Evolutionary conservation across 2,329 filamentous ascomycete genomes (phyloP).

Genomic region (Fusarium sarcochroum): DNA sequence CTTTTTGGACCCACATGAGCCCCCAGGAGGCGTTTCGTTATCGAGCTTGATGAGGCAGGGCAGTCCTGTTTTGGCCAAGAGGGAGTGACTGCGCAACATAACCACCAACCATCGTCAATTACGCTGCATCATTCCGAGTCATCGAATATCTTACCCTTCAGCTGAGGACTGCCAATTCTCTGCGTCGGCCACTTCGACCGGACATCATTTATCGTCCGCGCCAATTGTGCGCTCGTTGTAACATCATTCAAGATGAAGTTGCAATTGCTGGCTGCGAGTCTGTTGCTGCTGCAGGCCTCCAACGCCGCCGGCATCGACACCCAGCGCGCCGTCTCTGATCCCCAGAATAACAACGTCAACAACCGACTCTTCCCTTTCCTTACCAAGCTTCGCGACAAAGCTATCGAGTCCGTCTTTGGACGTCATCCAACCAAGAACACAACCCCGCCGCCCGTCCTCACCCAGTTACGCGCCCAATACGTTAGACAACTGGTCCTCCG

Average conservation of each 20-base stretch:
- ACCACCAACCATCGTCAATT: conserved; percentile 24
- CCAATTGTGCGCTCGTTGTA: conserved; percentile 10
- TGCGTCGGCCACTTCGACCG: conserved; percentile 4
- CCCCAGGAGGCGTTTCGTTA: conserved; percentile 15
- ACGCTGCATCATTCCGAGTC: conserved; percentile 32
- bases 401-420: conserved; percentile 66
- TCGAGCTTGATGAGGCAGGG: conserved; percentile 1
- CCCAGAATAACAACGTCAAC: conserved; percentile 34
- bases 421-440: conserved; percentile 54
- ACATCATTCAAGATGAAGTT: conserved; percentile 42
- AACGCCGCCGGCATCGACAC: conserved; percentile 51
- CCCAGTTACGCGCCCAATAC: conserved; percentile 67
- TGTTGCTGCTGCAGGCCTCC: conserved; percentile 48
- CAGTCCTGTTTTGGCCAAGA: background rate
- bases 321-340: conserved; percentile 41
- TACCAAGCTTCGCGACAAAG: conserved; percentile 65
- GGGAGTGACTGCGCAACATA: background rate
- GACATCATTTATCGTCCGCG: conserved; percentile 10
- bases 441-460: conserved; percentile 45
- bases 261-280: conserved; percentile 43
- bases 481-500: conserved; percentile 88
- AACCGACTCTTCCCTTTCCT: conserved; percentile 61
- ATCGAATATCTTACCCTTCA: conserved; percentile 8
- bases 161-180: conserved; percentile 11
- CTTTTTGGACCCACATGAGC: background rate